Evolutionary conservation across 345 rosid genomes (phyloP), one percentile per base, ranked within the genome.

Genomic region (Pugionium dolabratum): DNA sequence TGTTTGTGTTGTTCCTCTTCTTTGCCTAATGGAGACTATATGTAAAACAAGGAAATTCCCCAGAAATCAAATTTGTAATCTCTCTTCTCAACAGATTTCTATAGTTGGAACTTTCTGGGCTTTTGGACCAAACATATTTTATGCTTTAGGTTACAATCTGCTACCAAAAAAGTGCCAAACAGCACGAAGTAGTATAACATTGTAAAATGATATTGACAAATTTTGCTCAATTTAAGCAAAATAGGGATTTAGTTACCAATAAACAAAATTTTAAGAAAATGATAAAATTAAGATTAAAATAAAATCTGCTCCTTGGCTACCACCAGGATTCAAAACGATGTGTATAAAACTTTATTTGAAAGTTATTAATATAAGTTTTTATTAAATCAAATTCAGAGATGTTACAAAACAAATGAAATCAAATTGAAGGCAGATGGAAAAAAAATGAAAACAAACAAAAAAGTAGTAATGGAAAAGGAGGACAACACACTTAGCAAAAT

Each of bases 381-480:
- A 56, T 64, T 32, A 56, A 64, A 64, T 40, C 26, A 72, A 64
- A 56, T 41, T 7, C 30, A 48, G 32, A 48, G 32, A 55, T 71
- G 75, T 71, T 56, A 71, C 75, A 71, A 64, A 71, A 63, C 48
- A 71, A 71, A 18, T 71, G 59, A 40, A 71, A 71, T 64, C 59
- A 54, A 73, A 74, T 61, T 46, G 33, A 63, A 55, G 30, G 50
- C 42, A 52, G 35, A 32, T 9, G 2, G 10, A 5, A 26, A 33
- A 28, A 4, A 7, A 1, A 42, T 29, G 7, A 40, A 7, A 8
- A 40, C 36, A 5, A 34, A 34, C 36, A 40, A 40, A 66, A 33
- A 9, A 39, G 8, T 3, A 45, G 27, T 33, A 46, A 45, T 27
- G 5, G 1, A 31, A 62, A 27, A 18, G 6, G 8, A 43, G 53